Percentiles rank a stretch among this genome's conserved stretches.
These are phyloP conservation scores for Linum trigynum DNA, from an alignment of 345 rosid species.

Conservation along the genomic window DNA sequence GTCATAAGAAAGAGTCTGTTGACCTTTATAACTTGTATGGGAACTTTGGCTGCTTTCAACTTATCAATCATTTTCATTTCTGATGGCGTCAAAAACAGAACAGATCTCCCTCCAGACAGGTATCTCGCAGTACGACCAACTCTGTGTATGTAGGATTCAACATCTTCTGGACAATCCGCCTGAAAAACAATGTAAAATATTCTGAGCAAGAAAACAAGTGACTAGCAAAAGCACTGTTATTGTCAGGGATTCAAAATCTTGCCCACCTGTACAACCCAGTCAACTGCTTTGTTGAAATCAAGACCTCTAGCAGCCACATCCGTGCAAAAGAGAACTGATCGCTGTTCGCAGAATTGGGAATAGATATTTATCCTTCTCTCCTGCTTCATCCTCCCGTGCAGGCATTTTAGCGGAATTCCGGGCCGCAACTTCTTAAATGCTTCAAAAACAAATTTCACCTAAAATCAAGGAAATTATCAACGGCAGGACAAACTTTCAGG, in stretches of 20 bases:
- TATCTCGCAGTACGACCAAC: conserved; percentile 97
- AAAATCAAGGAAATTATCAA: conserved; percentile 2
- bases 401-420: conserved; percentile 86
- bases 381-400: conserved; percentile 97
- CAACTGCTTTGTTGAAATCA: conserved; percentile 85
- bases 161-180: conserved; percentile 96
- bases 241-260: conserved; percentile 11
- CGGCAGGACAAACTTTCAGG: not conserved
- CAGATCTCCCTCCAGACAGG: conserved; percentile 59
- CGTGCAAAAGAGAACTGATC: conserved; percentile 79
- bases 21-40: conserved; percentile 67
- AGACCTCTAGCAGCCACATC: conserved; percentile 97
- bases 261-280: conserved; percentile 93
- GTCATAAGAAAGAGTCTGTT: conserved; percentile 2
- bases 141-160: conserved; percentile 85
- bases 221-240: not conserved
- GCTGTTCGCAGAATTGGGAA: conserved; percentile 66
- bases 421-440: conserved; percentile 92
- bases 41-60: conserved; percentile 63
- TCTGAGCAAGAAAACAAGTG: conserved; percentile 13
- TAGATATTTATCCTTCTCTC: conserved; percentile 73
- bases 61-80: conserved; percentile 90
- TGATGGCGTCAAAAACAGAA: conserved; percentile 76
- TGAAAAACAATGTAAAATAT: conserved; percentile 18
- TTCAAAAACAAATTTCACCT: conserved; percentile 91